Conservation (phyloP, 2,329 filamentous ascomycete species). For the Penicillium sclerotiorum region DNA sequence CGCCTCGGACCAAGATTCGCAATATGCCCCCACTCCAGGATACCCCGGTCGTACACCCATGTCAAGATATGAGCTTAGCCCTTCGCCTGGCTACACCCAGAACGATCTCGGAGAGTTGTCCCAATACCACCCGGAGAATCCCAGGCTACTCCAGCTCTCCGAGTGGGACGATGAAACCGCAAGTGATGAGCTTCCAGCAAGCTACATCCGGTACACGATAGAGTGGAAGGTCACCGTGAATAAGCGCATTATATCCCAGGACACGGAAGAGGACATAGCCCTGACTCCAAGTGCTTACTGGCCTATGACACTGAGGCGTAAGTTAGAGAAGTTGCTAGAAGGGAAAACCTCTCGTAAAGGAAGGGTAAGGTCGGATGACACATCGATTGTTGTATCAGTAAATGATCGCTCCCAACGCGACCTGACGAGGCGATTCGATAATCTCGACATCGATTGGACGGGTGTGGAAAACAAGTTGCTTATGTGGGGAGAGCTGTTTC, state of each 20-base stretch:
- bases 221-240: conserved; percentile 17
- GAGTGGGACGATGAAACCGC: neutral
- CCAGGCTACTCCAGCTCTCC: conserved; percentile 5
- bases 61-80: neutral
- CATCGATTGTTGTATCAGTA: conserved; percentile 13
- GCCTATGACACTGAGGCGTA: conserved; percentile 1
- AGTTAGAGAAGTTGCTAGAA: conserved; percentile 9
- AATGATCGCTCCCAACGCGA: conserved; percentile 10
- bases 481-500: conserved; percentile 6
- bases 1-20: neutral
- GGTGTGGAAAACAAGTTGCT: conserved; percentile 17
- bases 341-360: conserved; percentile 3
- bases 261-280: conserved; percentile 10
- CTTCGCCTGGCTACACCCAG: neutral
- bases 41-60: neutral
- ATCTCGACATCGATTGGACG: conserved; percentile 22
- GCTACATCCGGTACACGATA: conserved; percentile 13
- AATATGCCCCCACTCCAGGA: conserved; percentile 45
- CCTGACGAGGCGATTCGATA: conserved; percentile 12
- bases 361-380: conserved; percentile 8
- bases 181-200: conserved; percentile 8
- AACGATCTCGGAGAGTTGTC: neutral
- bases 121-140: neutral
- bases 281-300: conserved; percentile 10
- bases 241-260: conserved; percentile 2